A percentile compares a stretch with the other conserved stretches of the same genome.
phyloP scores from a whole-genome alignment of 2,329 filamentous ascomycete species.

The Sporothrix inflata region DNA sequence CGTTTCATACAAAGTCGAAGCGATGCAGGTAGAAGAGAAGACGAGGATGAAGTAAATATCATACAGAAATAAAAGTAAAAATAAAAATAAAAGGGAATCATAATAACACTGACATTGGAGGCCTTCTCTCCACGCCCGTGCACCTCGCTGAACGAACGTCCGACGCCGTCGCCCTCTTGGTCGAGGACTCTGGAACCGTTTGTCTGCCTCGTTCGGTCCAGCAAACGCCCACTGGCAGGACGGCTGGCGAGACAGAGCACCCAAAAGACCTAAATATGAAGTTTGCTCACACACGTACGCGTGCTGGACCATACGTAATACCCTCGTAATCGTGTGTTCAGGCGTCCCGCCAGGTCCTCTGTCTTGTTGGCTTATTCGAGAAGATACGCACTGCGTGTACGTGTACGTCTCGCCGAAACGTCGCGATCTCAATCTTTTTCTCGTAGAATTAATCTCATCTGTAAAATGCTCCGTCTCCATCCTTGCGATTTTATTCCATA shows the following conservation, averaged over 20 bases:
- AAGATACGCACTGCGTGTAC: not conserved
- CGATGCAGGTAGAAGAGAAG: not conserved
- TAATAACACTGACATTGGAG: too few species aligned
- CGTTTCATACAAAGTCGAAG: not conserved
- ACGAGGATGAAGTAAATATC: not conserved
- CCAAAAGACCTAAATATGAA: not conserved
- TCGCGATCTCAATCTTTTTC: not conserved
- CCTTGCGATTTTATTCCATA: not conserved
- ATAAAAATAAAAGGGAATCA: not conserved
- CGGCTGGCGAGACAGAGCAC: not conserved
- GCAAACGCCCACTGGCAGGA: too few species aligned
- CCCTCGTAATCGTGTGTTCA: not conserved
- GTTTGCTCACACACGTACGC: not conserved
- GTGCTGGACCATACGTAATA: not conserved
- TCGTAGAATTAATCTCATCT: not conserved
- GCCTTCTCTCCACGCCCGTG: not conserved
- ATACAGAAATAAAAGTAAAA: not conserved
- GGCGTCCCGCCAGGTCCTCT: not conserved
- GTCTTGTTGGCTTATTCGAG: not conserved
- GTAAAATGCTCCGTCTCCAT: not conserved
- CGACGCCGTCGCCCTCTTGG: not conserved
- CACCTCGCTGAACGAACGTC: not conserved
- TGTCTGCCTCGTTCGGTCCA: not conserved
- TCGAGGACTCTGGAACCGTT: conserved; percentile 2
- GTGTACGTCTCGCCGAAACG: not conserved